Evolutionary conservation across 352 stramenopile genomes (phyloP).

Genomic region (Globisporangium lucens): DNA sequence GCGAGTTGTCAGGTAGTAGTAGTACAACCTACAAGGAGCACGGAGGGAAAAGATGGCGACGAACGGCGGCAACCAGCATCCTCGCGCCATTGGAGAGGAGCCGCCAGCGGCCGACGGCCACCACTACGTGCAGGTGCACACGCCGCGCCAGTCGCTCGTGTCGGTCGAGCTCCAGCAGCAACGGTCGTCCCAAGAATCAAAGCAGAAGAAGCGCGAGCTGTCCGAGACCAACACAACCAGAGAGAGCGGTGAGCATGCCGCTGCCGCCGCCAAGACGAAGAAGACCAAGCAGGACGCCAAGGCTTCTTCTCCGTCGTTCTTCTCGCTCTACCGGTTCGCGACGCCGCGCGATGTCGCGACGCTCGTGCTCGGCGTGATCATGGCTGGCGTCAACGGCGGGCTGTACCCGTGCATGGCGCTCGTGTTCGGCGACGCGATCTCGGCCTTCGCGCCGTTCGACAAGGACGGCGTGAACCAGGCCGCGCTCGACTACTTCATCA

Average conservation of each 20-base stretch:
- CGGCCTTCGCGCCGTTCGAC: conserved; percentile 31
- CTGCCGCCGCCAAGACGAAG: neutral
- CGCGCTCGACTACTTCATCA: neutral
- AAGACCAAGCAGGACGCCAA: neutral
- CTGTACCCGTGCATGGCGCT: conserved; percentile 35
- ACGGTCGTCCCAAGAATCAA: neutral
- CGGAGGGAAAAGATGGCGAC: neutral
- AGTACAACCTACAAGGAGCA: too few relatives aligned
- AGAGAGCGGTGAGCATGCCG: neutral
- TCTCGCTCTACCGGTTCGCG: conserved; percentile 29
- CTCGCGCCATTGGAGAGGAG: neutral
- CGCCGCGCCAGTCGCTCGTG: conserved; percentile 4
- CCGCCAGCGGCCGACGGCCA: neutral
- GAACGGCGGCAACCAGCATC: neutral
- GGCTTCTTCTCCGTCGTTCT: conserved; percentile 15
- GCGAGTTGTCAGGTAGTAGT: too few relatives aligned
- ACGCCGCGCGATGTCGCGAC: conserved; percentile 21
- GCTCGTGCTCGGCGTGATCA: conserved; percentile 17
- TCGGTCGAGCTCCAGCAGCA: conserved; percentile 1
- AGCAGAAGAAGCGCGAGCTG: neutral
- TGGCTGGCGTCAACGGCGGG: conserved; percentile 26
- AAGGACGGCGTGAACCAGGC: conserved; percentile 20
- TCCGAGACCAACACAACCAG: neutral
- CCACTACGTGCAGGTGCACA: conserved; percentile 7
- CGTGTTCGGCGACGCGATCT: conserved; percentile 39